Evolutionary conservation across 371 early-diverging fungal species (phyloP).

Genomic region (Dichotomocladium elegans): DNA sequence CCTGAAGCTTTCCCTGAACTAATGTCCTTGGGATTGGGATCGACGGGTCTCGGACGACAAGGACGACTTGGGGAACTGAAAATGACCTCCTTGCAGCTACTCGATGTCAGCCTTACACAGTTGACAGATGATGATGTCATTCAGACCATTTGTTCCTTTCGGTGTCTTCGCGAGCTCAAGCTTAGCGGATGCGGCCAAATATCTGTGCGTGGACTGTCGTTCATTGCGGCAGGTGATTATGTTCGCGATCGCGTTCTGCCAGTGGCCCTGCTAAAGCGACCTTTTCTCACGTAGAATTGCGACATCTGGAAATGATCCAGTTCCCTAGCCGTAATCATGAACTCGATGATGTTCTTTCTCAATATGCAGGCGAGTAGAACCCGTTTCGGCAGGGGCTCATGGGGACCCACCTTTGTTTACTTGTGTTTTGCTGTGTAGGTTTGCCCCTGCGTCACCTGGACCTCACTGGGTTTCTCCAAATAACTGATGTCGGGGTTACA

Average conservation of each 20-base stretch:
- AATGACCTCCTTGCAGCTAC: conserved; percentile 7
- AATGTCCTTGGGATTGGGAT: conserved; percentile 22
- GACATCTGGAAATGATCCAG: conserved; percentile 18
- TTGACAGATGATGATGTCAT: conserved; percentile 25
- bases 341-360: conserved; percentile 23
- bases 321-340: conserved; percentile 40
- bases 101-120: conserved; percentile 27
- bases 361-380: conserved; percentile 23
- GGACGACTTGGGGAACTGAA: background rate
- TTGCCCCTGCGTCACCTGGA: conserved; percentile 28
- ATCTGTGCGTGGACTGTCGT: conserved; percentile 19
- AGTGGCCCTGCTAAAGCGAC: no score
- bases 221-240: conserved; percentile 26
- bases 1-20: conserved; percentile 24
- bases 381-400: no score
- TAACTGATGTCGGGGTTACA: conserved; percentile 30
- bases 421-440: conserved; percentile 11
- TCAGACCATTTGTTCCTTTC: conserved; percentile 15
- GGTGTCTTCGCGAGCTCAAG: conserved; percentile 22
- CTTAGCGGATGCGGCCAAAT: conserved; percentile 24
- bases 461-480: conserved; percentile 26
- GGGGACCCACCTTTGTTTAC: background rate
- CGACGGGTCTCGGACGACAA: conserved; percentile 13
- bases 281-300: conserved; percentile 22
- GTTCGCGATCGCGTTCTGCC: no score